A percentile compares a stretch with the other conserved stretches of the same genome.
These are phyloP conservation scores for Rhypophila decipiens DNA, from an alignment of 495 filamentous ascomycete genomes.

Conservation along the genomic window DNA sequence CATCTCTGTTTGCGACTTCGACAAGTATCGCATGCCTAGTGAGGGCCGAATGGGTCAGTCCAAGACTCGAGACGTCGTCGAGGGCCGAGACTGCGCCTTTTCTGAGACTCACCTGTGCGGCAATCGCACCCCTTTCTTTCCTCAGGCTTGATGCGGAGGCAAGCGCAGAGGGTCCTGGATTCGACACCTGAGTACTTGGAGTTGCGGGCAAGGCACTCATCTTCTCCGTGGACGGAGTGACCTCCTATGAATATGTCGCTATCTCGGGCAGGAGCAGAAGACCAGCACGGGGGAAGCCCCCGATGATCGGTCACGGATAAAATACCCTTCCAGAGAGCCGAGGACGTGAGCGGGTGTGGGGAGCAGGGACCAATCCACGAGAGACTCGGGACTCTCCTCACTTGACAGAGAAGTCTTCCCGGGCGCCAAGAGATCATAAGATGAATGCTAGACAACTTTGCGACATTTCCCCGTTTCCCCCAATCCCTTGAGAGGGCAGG, in stretches of 20 bases:
- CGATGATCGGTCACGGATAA: neutral
- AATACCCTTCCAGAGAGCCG: neutral
- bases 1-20: constrained; percentile 83
- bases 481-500: neutral
- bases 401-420: neutral
- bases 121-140: constrained; percentile 44
- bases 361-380: neutral
- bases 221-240: constrained; percentile 1
- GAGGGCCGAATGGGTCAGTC: constrained; percentile 2
- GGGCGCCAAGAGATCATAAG: neutral
- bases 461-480: no score
- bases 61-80: neutral
- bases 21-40: constrained; percentile 73
- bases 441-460: neutral
- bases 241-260: neutral
- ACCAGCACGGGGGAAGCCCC: neutral
- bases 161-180: constrained; percentile 2
- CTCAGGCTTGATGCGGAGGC: constrained; percentile 14
- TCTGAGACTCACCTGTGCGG: constrained; percentile 33
- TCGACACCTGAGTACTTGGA: constrained; percentile 6
- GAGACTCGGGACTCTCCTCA: neutral
- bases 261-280: neutral
- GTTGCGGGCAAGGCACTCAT: constrained; percentile 14
- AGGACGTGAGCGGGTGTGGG: neutral
- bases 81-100: neutral